Evolutionary conservation across 2,329 filamentous ascomycete species (phyloP), one percentile per base, ranked within the genome.

Genomic region (Colletotrichum costaricense): DNA sequence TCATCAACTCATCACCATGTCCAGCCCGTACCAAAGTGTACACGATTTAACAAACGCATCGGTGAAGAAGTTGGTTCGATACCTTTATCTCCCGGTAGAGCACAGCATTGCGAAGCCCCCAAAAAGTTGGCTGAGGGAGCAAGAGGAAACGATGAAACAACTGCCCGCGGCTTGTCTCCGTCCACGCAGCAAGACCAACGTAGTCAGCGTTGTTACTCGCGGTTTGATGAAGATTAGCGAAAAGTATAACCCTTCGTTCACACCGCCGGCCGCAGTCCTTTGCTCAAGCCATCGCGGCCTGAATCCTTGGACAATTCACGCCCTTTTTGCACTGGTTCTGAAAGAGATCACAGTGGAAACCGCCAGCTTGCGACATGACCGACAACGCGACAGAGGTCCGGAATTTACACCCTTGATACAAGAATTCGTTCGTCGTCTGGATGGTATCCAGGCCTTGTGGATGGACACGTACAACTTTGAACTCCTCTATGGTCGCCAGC

Each of bases 301-400:
- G 5, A 81, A 88, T 54, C 80, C 85, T 0, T 82, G 80, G 52
- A 74, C 88, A 12, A 83, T 89, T 19, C 84, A 83, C 56, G 80
- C 81, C 22, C 76, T 88, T n/a, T 86, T 86, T 77, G 62, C 82
- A 22, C 79, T 85, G 6, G 60, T 89, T 7, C 79, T 78, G 0
- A 78, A 81, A 7, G 88, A 89, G 77, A 80, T 82, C 33, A 86
- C 82, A 0, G 75, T 76, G 6, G 80, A 80, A 14, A 73, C 80
- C 2, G 76, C 79, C 19, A 75, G 75, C 1, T 77, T 83, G 56
- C 79, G 82, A 11, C 63, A 59, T 8, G 76, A 78, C 72, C 52
- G 75, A 77, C n/a, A 63, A 55, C 24, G 71, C 49, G 12, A 35
- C 55, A 58, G 52, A 38, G 9, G 56, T 62, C 12, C 56, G 46